Conservation (phyloP, 2,329 filamentous ascomycete species). For the Neofusicoccum kwambonambiense region DNA sequence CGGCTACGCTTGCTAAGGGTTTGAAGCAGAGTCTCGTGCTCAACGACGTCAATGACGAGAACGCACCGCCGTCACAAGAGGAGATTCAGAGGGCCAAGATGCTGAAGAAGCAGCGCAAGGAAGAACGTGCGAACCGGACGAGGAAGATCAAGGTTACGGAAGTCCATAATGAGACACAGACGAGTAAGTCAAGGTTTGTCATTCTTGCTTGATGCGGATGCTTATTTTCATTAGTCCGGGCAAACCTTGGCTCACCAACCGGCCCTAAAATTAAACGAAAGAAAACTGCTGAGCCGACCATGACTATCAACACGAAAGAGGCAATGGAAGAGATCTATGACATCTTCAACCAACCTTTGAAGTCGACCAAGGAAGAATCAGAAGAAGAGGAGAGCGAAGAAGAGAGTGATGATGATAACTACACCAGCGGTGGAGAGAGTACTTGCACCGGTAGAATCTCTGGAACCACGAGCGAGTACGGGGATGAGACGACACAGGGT, state of each 20-base stretch:
- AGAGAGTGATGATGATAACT: slow-evolving; percentile 69
- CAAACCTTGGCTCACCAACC: slow-evolving; percentile 86
- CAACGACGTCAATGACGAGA: slow-evolving; percentile 44
- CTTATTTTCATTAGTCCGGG: slow-evolving; percentile 65
- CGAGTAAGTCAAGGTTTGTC: slow-evolving; percentile 59
- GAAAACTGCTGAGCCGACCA: slow-evolving; percentile 79
- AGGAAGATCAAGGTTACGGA: slow-evolving; percentile 67
- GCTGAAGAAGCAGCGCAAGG: slow-evolving; percentile 46
- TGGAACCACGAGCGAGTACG: slow-evolving; percentile 61
- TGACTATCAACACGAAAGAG: slow-evolving; percentile 94
- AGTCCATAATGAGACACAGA: slow-evolving; percentile 82
- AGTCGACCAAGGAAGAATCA: slow-evolving; percentile 44
- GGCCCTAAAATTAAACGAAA: slow-evolving; percentile 79
- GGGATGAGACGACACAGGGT: slow-evolving; percentile 56
- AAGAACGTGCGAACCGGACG: slow-evolving; percentile 51
- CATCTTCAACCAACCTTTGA: slow-evolving; percentile 87
- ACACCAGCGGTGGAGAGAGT: slow-evolving; percentile 83
- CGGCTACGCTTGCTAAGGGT: slow-evolving; percentile 9
- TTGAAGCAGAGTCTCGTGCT: slow-evolving; percentile 12
- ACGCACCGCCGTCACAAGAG: slow-evolving; percentile 45
- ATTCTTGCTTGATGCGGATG: neutral
- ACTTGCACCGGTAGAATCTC: slow-evolving; percentile 74
- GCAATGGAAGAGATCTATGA: slow-evolving; percentile 97
- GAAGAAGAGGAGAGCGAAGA: slow-evolving; percentile 63
- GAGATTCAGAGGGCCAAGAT: slow-evolving; percentile 59